Percentiles rank a stretch among this genome's conserved stretches.
phyloP scores from a whole-genome alignment of 176 grass and related monocot species.

The Aegilops speltoides region DNA sequence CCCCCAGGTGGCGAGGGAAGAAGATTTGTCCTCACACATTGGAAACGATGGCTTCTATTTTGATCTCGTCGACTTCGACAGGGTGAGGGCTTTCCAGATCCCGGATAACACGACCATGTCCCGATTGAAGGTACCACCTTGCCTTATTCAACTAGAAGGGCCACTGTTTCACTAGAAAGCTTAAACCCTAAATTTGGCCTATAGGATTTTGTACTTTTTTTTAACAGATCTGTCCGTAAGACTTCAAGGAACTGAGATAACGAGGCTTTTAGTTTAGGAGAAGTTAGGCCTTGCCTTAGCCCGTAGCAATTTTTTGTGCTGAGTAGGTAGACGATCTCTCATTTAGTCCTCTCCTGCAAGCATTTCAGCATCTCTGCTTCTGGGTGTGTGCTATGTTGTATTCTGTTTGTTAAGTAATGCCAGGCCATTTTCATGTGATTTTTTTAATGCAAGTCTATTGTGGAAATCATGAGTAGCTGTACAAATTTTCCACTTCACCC shows the following conservation, averaged over 20 bases:
- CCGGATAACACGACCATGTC: background rate
- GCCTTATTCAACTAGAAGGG: background rate
- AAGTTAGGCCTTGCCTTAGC: background rate
- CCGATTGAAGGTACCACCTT: background rate
- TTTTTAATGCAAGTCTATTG: no score
- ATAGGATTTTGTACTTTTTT: background rate
- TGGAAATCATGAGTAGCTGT: no score
- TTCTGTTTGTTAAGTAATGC: no score
- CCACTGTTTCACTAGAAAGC: background rate
- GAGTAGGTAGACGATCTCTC: background rate
- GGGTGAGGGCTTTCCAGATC: background rate
- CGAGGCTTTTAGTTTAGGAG: background rate
- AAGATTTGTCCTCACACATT: background rate
- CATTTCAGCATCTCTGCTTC: no score
- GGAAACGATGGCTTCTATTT: background rate
- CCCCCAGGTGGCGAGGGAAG: constrained; percentile 4
- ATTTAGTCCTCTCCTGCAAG: background rate
- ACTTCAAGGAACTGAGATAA: background rate
- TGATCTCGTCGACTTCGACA: constrained; percentile 14
- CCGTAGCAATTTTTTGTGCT: background rate
- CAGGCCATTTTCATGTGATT: no score
- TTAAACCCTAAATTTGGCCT: background rate
- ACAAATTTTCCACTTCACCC: no score
- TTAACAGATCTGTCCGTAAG: background rate
- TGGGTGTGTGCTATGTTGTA: no score